These are phyloP conservation scores for Wickerhamiella allomyrinae DNA, from an alignment of 805 yeast genomes.

Conservation along the genomic window DNA sequence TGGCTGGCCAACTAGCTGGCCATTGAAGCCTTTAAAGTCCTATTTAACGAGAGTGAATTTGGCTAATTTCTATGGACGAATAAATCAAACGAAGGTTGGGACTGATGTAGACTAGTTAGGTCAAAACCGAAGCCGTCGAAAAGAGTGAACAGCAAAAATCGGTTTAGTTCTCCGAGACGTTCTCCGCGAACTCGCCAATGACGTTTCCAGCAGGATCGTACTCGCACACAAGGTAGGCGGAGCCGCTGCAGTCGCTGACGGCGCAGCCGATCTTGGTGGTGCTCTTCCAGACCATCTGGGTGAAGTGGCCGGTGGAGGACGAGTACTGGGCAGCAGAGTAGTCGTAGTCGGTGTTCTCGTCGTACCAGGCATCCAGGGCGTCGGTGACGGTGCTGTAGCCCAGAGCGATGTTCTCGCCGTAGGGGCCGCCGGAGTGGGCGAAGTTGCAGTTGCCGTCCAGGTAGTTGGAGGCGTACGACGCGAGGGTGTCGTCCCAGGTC, in stretches of 20 bases:
- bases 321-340: conserved; percentile 35
- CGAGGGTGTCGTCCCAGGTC: conserved; percentile 39
- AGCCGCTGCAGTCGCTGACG: conserved; percentile 34
- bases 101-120: neutral
- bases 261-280: conserved; percentile 58
- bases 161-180: conserved; percentile 10
- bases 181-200: conserved; percentile 25
- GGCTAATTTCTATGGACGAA: neutral
- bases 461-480: conserved; percentile 40
- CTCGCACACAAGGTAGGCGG: conserved; percentile 45
- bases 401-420: conserved; percentile 67
- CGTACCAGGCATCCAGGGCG: conserved; percentile 66
- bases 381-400: conserved; percentile 39
- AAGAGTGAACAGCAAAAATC: neutral
- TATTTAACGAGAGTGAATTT: no score
- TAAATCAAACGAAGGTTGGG: neutral
- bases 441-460: conserved; percentile 37
- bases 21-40: no score
- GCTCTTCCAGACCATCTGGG: conserved; percentile 60
- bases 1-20: no score
- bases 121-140: neutral
- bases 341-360: conserved; percentile 41
- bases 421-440: conserved; percentile 46
- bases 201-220: conserved; percentile 62
- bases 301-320: conserved; percentile 58